Conservation (phyloP, 805 yeast species). For the Saccharomycopsis amapae region DNA sequence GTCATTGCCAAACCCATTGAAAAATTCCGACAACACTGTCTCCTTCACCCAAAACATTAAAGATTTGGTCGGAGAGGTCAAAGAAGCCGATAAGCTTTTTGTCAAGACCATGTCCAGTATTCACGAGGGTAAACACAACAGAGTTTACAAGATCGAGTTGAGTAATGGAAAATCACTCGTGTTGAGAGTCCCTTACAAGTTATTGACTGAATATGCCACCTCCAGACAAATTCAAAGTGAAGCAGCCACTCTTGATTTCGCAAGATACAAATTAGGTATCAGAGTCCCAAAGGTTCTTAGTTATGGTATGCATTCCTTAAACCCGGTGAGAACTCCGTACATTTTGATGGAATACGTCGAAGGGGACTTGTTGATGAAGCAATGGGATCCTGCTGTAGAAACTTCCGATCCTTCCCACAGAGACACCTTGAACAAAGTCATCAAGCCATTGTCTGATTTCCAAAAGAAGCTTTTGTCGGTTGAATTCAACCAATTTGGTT, state of each 20-base stretch:
- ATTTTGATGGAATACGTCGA: slow-evolving; percentile 72
- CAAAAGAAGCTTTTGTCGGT: slow-evolving; percentile 47
- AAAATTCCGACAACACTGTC: slow-evolving; percentile 34
- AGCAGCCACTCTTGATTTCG: slow-evolving; percentile 89
- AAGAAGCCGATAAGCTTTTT: slow-evolving; percentile 30
- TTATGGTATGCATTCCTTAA: slow-evolving; percentile 55
- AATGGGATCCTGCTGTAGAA: slow-evolving; percentile 78
- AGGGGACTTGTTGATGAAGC: slow-evolving; percentile 78
- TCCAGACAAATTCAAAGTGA: slow-evolving; percentile 73
- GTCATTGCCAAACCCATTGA: slow-evolving; percentile 30
- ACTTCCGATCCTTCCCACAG: slow-evolving; percentile 45
- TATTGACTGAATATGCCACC: slow-evolving; percentile 58
- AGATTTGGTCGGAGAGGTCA: slow-evolving; percentile 38
- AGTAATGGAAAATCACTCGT: slow-evolving; percentile 55
- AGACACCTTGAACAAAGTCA: slow-evolving; percentile 47
- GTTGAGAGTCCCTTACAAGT: slow-evolving; percentile 79
- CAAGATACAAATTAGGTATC: slow-evolving; percentile 53
- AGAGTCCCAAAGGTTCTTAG: slow-evolving; percentile 67
- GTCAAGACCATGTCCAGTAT: slow-evolving; percentile 72
- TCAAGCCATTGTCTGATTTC: slow-evolving; percentile 68
- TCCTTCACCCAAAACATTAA: slow-evolving; percentile 44
- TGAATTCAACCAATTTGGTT: slow-evolving; percentile 69
- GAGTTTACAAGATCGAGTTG: slow-evolving; percentile 69
- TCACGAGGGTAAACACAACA: slow-evolving; percentile 92
- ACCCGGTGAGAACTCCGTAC: slow-evolving; percentile 66